A percentile compares a stretch with the other conserved stretches of the same genome.
Evolutionary conservation across 1,139 yeast species (phyloP).

Genomic region (Geotrichum klebahnii): DNA sequence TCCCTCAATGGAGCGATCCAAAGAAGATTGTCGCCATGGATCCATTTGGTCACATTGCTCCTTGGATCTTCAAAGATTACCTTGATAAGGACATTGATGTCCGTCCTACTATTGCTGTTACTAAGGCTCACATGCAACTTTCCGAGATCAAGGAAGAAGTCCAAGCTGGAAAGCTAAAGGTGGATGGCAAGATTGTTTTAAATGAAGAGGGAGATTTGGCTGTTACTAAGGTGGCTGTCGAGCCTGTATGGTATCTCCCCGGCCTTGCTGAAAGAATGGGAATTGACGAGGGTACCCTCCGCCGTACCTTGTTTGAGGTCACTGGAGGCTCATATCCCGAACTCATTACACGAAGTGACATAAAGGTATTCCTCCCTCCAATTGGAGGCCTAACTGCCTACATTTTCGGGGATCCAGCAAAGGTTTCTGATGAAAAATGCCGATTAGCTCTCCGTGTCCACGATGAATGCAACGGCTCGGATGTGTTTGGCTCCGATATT

Average conservation of each 20-base stretch:
- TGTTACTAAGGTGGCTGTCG: conserved; percentile 58
- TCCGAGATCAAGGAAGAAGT: conserved; percentile 54
- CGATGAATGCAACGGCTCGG: conserved; percentile 63
- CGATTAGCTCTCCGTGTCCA: conserved; percentile 55
- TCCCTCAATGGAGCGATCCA: conserved; percentile 50
- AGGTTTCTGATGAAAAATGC: conserved; percentile 48
- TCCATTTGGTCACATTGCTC: conserved; percentile 59
- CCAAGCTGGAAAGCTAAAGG: conserved; percentile 46
- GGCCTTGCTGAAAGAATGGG: conserved; percentile 59
- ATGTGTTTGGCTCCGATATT: conserved; percentile 59
- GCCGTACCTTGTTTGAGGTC: conserved; percentile 57
- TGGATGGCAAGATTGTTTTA: conserved; percentile 55
- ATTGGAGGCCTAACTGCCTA: conserved; percentile 61
- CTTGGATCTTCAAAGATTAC: conserved; percentile 49
- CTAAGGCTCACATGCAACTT: conserved; percentile 57
- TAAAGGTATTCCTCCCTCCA: conserved; percentile 58
- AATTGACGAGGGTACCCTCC: conserved; percentile 50
- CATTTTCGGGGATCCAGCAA: conserved; percentile 55
- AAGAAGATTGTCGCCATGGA: conserved; percentile 58
- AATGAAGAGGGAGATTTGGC: conserved; percentile 55
- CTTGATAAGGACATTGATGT: conserved; percentile 48
- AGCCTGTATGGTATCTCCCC: conserved; percentile 63
- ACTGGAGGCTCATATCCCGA: conserved; percentile 66
- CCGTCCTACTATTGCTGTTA: conserved; percentile 58
- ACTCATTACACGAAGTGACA: conserved; percentile 57